Percentiles rank a stretch among this genome's conserved stretches.
Conservation (phyloP, 257 asterid genomes). For the Petrea volubilis region DNA sequence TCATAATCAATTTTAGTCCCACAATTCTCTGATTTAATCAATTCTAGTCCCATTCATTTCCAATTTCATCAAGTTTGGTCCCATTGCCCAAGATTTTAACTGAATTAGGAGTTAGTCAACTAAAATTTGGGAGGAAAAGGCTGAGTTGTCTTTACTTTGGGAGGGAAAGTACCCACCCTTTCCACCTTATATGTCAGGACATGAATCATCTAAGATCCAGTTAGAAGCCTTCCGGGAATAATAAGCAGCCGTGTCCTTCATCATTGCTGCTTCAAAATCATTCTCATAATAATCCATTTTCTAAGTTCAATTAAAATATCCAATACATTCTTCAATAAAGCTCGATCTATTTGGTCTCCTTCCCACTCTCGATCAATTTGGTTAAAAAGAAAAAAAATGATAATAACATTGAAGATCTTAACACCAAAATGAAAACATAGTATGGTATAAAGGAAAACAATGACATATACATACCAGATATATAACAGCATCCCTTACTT, state of each 20-base stretch:
- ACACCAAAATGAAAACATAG: background rate
- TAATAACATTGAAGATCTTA: conserved; percentile 1
- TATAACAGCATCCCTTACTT: conserved; percentile 93
- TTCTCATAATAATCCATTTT: conserved; percentile 54
- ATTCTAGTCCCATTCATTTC: no score
- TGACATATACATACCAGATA: conserved; percentile 32
- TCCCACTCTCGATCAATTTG: conserved; percentile 68
- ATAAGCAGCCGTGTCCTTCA: conserved; percentile 50
- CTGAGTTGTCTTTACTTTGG: no score
- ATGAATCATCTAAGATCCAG: conserved; percentile 63
- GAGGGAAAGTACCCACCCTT: no score
- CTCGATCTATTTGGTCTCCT: conserved; percentile 69
- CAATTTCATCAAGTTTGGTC: no score
- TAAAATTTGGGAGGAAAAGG: no score
- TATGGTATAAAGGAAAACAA: background rate
- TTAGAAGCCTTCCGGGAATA: conserved; percentile 70
- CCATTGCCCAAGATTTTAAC: no score
- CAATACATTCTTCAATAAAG: conserved; percentile 49
- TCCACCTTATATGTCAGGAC: no score
- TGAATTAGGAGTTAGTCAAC: no score
- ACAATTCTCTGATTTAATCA: no score
- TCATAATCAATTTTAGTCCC: no score
- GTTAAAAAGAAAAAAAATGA: conserved; percentile 10
- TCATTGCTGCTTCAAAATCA: conserved; percentile 61
- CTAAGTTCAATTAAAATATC: conserved; percentile 69